A percentile compares a stretch with the other conserved stretches of the same genome.
phyloP scores from a whole-genome alignment of 495 filamentous ascomycete species.

The Hyaloscypha hepaticicola region DNA sequence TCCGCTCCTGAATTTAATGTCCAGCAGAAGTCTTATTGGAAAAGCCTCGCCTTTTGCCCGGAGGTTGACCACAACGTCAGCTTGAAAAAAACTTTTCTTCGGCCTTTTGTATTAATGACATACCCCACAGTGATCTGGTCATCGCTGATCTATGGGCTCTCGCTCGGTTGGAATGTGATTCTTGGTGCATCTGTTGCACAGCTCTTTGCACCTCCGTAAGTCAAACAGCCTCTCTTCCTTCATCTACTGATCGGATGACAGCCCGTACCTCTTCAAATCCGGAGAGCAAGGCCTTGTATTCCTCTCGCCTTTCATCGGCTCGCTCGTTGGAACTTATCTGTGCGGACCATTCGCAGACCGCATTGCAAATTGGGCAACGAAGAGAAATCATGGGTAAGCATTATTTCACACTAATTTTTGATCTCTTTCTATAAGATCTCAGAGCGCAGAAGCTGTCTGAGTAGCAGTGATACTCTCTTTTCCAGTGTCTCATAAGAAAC shows the following conservation, averaged over 20 bases:
- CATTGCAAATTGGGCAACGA: conserved; percentile 56
- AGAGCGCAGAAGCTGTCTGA: too few relatives aligned
- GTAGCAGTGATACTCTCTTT: too few relatives aligned
- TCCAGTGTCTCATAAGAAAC: too few relatives aligned
- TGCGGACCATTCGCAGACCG: conserved; percentile 61
- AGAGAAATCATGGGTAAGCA: conserved; percentile 55
- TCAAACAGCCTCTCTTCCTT: background rate
- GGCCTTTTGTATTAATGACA: conserved; percentile 8
- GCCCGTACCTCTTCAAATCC: conserved; percentile 13
- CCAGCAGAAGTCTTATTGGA: conserved; percentile 1
- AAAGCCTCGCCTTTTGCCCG: conserved; percentile 1
- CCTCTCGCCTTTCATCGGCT: conserved; percentile 48
- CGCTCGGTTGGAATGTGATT: conserved; percentile 16
- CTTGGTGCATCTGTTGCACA: conserved; percentile 14
- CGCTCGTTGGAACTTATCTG: conserved; percentile 53
- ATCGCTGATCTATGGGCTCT: conserved; percentile 1
- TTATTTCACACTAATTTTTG: too few relatives aligned
- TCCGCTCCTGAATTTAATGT: too few relatives aligned
- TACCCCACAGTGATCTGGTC: conserved; percentile 11
- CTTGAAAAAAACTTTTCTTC: conserved; percentile 1
- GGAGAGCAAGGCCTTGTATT: conserved; percentile 37
- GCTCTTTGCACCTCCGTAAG: conserved; percentile 18
- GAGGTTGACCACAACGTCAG: conserved; percentile 10
- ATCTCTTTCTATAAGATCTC: too few relatives aligned
- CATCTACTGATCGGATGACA: background rate